A percentile compares a stretch with the other conserved stretches of the same genome.
phyloP scores from a whole-genome alignment of 2,329 filamentous ascomycete genomes.

The Talaromyces sp. region DNA sequence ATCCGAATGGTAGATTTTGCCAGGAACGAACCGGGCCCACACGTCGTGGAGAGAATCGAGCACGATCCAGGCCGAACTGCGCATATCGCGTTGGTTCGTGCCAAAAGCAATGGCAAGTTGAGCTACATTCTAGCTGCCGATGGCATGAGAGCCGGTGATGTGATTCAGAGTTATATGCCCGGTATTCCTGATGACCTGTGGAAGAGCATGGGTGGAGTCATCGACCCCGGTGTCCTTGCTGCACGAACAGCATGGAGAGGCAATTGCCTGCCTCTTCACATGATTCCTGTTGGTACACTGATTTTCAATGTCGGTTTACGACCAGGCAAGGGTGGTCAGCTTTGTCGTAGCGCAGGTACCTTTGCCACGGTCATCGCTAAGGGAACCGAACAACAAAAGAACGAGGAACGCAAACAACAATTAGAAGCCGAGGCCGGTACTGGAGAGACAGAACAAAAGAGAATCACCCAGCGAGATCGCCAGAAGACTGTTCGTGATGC shows the following conservation, averaged over 20 bases:
- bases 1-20: constrained; percentile 90
- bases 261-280: constrained; percentile 91
- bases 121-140: constrained; percentile 95
- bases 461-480: constrained; percentile 35
- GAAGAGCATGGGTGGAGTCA: constrained; percentile 83
- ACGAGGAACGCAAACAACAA: constrained; percentile 17
- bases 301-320: constrained; percentile 84
- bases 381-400: constrained; percentile 64
- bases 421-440: constrained; percentile 49
- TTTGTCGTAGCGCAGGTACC: constrained; percentile 92
- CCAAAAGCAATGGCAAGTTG: constrained; percentile 68
- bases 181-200: constrained; percentile 86
- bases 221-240: constrained; percentile 94
- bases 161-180: constrained; percentile 84
- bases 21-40: constrained; percentile 72
- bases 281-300: constrained; percentile 91
- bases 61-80: constrained; percentile 91
- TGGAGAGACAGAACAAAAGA: constrained; percentile 43
- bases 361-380: constrained; percentile 86
- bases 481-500: constrained; percentile 57
- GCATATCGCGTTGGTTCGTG: constrained; percentile 83
- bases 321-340: constrained; percentile 70
- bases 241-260: constrained; percentile 91
- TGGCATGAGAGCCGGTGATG: constrained; percentile 85
- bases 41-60: constrained; percentile 88